Evolutionary conservation across 2,329 filamentous ascomycete genomes (phyloP).

Genomic region (Fusarium longipes): DNA sequence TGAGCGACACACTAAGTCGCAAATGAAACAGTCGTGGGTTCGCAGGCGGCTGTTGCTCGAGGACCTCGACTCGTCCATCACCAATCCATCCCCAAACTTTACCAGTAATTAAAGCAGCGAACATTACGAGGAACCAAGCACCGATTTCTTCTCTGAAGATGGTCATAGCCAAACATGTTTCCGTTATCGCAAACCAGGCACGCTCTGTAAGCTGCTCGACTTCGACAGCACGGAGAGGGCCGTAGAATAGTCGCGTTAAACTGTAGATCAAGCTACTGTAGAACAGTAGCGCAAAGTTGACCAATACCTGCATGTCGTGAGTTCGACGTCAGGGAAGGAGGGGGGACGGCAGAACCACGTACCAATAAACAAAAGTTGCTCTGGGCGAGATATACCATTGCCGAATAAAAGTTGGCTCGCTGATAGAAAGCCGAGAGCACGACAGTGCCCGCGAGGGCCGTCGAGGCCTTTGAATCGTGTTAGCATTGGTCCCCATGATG

Average conservation of each 20-base stretch:
- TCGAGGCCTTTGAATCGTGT: conserved; percentile 71
- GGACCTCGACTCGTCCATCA: conserved; percentile 90
- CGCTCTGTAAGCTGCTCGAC: conserved; percentile 97
- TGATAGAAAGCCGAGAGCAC: conserved; percentile 93
- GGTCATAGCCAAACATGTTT: conserved; percentile 97
- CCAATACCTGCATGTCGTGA: conserved; percentile 73
- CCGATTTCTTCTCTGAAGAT: conserved; percentile 97
- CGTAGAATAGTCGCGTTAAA: conserved; percentile 90
- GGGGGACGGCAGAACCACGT: conserved; percentile 48
- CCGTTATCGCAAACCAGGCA: conserved; percentile 97
- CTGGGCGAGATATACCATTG: conserved; percentile 95
- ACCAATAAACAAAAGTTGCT: conserved; percentile 96
- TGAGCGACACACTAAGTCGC: conserved; percentile 80
- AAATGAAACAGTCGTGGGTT: conserved; percentile 91
- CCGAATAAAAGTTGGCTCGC: conserved; percentile 97
- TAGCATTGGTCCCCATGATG: conserved; percentile 33
- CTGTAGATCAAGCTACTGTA: conserved; percentile 86
- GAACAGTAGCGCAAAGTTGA: conserved; percentile 87
- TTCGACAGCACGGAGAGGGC: conserved; percentile 89
- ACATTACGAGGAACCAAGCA: conserved; percentile 96
- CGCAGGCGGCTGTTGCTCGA: conserved; percentile 93
- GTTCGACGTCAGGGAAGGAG: conserved; percentile 18
- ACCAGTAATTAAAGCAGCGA: conserved; percentile 88
- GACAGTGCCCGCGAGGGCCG: conserved; percentile 84
- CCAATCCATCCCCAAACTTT: conserved; percentile 99